A percentile compares a stretch with the other conserved stretches of the same genome.
phyloP scores from a whole-genome alignment of 768 basidiomycete species.

The Naganishia friedmannii region DNA sequence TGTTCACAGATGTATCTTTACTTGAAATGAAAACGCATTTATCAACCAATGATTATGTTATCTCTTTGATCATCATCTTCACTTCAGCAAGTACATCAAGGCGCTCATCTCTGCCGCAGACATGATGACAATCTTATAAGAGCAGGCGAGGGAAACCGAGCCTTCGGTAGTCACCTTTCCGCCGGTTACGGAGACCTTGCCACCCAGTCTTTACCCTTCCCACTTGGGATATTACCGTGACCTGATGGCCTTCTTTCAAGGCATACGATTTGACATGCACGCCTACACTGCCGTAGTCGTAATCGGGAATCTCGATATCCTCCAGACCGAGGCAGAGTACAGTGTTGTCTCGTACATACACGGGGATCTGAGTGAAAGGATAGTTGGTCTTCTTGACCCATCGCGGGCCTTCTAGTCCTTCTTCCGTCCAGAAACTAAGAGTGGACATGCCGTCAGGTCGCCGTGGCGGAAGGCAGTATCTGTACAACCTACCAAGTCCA shows the following conservation, averaged over 20 bases:
- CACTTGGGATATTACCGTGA: conserved; percentile 31
- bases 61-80: too few relatives aligned
- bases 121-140: too few relatives aligned
- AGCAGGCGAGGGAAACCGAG: not conserved
- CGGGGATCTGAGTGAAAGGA: conserved; percentile 64
- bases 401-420: conserved; percentile 59
- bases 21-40: too few relatives aligned
- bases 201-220: conserved; percentile 31
- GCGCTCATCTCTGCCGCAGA: too few relatives aligned
- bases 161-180: conserved; percentile 23
- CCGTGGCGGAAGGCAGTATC: not conserved
- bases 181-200: conserved; percentile 26
- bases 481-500: conserved; percentile 42
- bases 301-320: conserved; percentile 61
- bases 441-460: not conserved
- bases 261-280: conserved; percentile 60
- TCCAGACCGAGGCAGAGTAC: conserved; percentile 63
- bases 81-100: too few relatives aligned
- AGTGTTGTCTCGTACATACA: conserved; percentile 64
- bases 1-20: too few relatives aligned
- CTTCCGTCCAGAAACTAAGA: conserved; percentile 57
- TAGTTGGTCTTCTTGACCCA: conserved; percentile 65
- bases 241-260: conserved; percentile 55
- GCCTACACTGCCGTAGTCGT: conserved; percentile 58
- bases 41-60: too few relatives aligned